A percentile compares a stretch with the other conserved stretches of the same genome.
These are phyloP conservation scores for Lolium perenne DNA, from an alignment of 176 grass and related monocot genomes.

Conservation along the genomic window DNA sequence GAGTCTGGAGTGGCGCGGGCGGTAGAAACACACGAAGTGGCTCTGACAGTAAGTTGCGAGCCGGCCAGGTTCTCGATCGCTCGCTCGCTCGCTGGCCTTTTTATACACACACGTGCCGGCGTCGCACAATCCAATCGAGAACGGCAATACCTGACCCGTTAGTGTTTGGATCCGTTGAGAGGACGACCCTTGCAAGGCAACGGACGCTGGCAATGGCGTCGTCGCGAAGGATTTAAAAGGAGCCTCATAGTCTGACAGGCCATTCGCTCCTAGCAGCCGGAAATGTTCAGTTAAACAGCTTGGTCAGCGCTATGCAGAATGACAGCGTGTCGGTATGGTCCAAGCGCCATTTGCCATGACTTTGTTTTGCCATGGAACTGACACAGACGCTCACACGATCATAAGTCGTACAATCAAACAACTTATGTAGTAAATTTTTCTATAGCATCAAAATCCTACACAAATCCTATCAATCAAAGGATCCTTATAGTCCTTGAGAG, in stretches of 20 bases:
- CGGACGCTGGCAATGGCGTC: background rate
- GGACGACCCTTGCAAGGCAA: background rate
- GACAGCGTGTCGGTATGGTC: too few species aligned
- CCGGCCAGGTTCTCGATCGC: background rate
- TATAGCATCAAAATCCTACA: too few species aligned
- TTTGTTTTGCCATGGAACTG: too few species aligned
- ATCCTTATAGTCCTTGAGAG: too few species aligned
- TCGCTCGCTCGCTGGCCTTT: background rate
- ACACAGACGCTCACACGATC: too few species aligned
- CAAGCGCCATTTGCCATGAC: too few species aligned
- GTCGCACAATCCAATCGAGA: background rate
- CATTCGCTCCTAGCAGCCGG: too few species aligned
- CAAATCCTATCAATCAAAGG: too few species aligned
- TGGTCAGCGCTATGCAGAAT: background rate
- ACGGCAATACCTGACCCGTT: background rate
- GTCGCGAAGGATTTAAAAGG: background rate
- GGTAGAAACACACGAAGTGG: background rate
- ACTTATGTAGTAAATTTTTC: too few species aligned
- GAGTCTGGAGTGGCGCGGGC: background rate
- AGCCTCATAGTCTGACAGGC: background rate
- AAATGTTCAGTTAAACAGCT: background rate
- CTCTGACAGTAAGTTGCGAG: background rate
- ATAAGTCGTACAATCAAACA: too few species aligned
- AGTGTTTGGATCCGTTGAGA: background rate
- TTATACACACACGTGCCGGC: slow-evolving; percentile 32